Conservation (phyloP, 805 yeast genomes). For the Sungouiozyma ichnusensis region DNA sequence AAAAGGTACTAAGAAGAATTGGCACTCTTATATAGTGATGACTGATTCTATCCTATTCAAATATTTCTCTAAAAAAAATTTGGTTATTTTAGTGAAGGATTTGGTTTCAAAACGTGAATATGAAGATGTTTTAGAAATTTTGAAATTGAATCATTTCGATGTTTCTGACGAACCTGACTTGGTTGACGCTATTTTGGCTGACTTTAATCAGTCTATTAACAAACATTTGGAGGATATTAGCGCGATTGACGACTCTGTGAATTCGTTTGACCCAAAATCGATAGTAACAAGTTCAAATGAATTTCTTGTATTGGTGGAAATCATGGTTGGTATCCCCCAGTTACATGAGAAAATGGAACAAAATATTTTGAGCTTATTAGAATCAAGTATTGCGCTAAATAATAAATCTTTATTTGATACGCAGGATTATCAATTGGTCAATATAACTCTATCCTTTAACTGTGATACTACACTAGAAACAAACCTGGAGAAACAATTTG, state of each 20-base stretch:
- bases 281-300: constrained; percentile 3
- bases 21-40: background rate
- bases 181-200: constrained; percentile 2
- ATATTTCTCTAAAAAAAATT: constrained; percentile 9
- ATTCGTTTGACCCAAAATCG: background rate
- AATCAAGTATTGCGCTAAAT: constrained; percentile 4
- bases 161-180: constrained; percentile 2
- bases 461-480: constrained; percentile 3
- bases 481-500: background rate
- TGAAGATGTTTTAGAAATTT: constrained; percentile 6
- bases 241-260: background rate
- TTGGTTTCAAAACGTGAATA: constrained; percentile 9
- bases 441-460: constrained; percentile 2
- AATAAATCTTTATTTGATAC: background rate
- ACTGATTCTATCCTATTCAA: constrained; percentile 2
- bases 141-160: constrained; percentile 8
- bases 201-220: background rate
- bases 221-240: background rate
- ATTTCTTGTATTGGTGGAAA: constrained; percentile 3
- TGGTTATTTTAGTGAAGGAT: constrained; percentile 1
- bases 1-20: no score
- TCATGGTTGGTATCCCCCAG: constrained; percentile 6
- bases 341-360: constrained; percentile 8
- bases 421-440: constrained; percentile 6
- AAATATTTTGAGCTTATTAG: constrained; percentile 8